Evolutionary conservation across 2,329 filamentous ascomycete species (phyloP).

Genomic region (Aspergillus pseudotamarii): DNA sequence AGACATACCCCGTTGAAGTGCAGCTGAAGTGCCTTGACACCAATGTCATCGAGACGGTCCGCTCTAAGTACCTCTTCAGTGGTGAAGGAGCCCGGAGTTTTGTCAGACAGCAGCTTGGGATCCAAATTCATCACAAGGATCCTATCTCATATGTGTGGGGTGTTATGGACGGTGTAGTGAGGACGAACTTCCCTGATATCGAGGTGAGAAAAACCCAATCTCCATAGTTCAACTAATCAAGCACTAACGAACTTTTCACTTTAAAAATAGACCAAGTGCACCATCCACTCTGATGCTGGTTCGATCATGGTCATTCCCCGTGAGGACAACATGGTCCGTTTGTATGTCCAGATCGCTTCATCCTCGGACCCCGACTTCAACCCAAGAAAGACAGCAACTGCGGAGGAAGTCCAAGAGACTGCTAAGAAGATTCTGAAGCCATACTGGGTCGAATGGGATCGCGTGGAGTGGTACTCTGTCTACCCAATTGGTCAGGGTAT

Average conservation of each 20-base stretch:
- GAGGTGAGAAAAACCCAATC: conserved; percentile 45
- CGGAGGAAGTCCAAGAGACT: conserved; percentile 59
- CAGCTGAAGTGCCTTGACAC: conserved; percentile 76
- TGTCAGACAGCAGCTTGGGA: conserved; percentile 63
- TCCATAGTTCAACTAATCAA: not conserved
- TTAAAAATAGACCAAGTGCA: conserved; percentile 61
- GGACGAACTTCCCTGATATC: conserved; percentile 65
- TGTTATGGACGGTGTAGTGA: conserved; percentile 67
- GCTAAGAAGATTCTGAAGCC: conserved; percentile 63
- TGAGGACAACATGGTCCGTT: conserved; percentile 53
- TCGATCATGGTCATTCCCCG: conserved; percentile 65
- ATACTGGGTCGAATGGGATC: conserved; percentile 65
- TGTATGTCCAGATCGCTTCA: conserved; percentile 62
- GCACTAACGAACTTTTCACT: conserved; percentile 6
- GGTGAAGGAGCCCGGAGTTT: conserved; percentile 65
- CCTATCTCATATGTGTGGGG: conserved; percentile 67
- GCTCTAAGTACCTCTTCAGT: conserved; percentile 65
- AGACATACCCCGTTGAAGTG: conserved; percentile 79
- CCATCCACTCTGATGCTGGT: conserved; percentile 66
- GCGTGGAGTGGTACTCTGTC: conserved; percentile 67
- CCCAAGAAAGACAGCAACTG: conserved; percentile 62
- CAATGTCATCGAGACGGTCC: conserved; percentile 65
- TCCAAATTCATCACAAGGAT: conserved; percentile 67
- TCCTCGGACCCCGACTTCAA: conserved; percentile 64
- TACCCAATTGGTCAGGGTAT: conserved; percentile 69